A percentile compares a stretch with the other conserved stretches of the same genome.
These are phyloP conservation scores for Gynochthodes officinalis DNA, from an alignment of 257 asterid species.

Conservation along the genomic window DNA sequence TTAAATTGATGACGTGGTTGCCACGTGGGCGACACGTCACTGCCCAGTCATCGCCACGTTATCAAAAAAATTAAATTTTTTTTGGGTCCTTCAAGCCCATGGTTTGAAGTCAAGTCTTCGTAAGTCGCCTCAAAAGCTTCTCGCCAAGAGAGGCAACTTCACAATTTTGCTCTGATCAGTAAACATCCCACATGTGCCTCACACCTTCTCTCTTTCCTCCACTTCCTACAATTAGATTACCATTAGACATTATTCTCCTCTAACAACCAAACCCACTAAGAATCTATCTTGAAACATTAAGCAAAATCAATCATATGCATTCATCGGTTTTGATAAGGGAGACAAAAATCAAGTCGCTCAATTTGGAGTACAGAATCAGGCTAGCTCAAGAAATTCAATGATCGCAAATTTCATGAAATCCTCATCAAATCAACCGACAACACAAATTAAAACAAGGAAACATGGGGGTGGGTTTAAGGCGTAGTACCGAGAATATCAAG, in stretches of 20 bases:
- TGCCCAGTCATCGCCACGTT: no score
- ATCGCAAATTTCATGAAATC: background rate
- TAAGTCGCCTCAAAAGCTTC: slow-evolving; percentile 94
- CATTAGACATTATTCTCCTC: background rate
- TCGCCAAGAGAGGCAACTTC: slow-evolving; percentile 74
- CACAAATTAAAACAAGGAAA: background rate
- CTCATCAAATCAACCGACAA: no score
- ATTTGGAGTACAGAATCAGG: background rate
- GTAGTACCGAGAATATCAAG: slow-evolving; percentile 85
- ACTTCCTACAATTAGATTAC: slow-evolving; percentile 49
- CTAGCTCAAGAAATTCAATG: background rate
- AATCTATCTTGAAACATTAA: no score
- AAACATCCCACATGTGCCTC: slow-evolving; percentile 85
- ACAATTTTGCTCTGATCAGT: slow-evolving; percentile 58
- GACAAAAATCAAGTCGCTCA: no score
- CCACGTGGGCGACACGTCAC: no score
- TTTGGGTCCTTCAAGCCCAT: no score
- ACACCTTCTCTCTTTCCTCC: slow-evolving; percentile 86
- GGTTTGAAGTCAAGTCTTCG: slow-evolving; percentile 69
- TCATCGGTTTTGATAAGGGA: background rate
- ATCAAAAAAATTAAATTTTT: no score
- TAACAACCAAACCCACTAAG: background rate
- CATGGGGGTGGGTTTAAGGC: background rate
- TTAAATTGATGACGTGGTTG: no score
- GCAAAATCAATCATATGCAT: background rate